Evolutionary conservation across 1,139 yeast genomes (phyloP), one percentile per base, ranked within the genome.

Genomic region (Candida sp.): DNA sequence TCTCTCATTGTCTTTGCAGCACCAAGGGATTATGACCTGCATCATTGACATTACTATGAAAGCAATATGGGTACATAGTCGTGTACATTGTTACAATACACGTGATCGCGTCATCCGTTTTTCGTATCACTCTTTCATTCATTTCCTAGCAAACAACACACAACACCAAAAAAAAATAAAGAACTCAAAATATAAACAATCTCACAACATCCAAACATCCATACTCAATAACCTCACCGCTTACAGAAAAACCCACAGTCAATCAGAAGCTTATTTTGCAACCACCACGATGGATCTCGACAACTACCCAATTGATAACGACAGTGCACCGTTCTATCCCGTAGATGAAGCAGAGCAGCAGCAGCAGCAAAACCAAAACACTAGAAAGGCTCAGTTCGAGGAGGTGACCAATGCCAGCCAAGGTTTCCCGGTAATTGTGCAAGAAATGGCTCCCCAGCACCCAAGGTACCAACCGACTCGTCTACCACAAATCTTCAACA

Each of bases 401-500:
- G 37, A 26, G 8, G 37, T 7, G 17, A 17, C 17, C 17, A 17
- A 17, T 17, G 17, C 17, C 17, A 17, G 17, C 17, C 17, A 17
- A 17, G 17, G 17, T 17, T 17, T 17, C 17, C 17, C 17, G 17
- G 17, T 17, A 17, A 17, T 17, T 17, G 17, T 17, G 17, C 49
- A 51, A 7, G 40, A 44, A 46, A 39, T 23, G 4, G 41, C 17
- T 26, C 3, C 28, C 25, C 31, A 23, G 7, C 47, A 30, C 7
- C 7, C 31, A 23, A n/a, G 28, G 12, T 38, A 9, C 7, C 48
- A 44, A 41, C 35, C 25, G n/a, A 26, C 12, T 41, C 2, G 11
- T 22, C 31, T 32, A n/a, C 17, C 22, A 7, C 35, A 9, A n/a
- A 47, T 47, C 27, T 56, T 56, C 44, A 43, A 49, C 39, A 42